Conservation (phyloP, 2,329 filamentous ascomycete species). For the Bipolaris bicolor region DNA sequence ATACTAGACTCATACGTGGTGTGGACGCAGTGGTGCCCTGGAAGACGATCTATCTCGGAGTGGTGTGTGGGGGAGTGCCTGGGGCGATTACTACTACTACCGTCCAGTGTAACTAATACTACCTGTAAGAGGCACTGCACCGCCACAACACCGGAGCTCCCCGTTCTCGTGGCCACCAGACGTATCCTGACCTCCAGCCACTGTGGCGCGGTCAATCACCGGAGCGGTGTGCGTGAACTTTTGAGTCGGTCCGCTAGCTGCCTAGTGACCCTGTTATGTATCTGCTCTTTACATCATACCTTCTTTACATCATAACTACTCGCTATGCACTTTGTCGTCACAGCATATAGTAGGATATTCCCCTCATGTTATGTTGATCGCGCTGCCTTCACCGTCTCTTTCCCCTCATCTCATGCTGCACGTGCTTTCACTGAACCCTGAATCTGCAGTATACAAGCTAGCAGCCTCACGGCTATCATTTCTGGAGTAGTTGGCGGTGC, state of each 20-base stretch:
- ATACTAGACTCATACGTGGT: conserved; percentile 13
- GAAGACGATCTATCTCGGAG: neutral
- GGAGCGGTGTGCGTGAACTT: conserved; percentile 11
- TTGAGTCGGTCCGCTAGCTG: conserved; percentile 3
- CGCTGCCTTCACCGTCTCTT: neutral
- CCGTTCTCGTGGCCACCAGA: neutral
- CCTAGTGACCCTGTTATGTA: neutral
- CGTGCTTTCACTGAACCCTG: neutral
- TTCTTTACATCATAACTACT: conserved; percentile 4
- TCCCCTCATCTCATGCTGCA: neutral
- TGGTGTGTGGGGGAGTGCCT: neutral
- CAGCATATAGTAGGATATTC: neutral
- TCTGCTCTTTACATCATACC: conserved; percentile 5
- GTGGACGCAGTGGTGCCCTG: conserved; percentile 1
- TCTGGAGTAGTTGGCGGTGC: neutral
- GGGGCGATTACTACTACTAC: neutral
- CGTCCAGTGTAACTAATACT: neutral
- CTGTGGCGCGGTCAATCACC: conserved; percentile 3
- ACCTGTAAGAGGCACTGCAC: neutral
- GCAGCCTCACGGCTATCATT: neutral
- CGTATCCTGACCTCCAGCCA: neutral
- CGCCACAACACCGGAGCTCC: neutral
- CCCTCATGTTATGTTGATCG: neutral
- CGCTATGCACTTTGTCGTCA: neutral
- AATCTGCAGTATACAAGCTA: neutral